These are phyloP conservation scores for Trichoderma simmonsii DNA, from an alignment of 2,329 filamentous ascomycete genomes.

Conservation along the genomic window DNA sequence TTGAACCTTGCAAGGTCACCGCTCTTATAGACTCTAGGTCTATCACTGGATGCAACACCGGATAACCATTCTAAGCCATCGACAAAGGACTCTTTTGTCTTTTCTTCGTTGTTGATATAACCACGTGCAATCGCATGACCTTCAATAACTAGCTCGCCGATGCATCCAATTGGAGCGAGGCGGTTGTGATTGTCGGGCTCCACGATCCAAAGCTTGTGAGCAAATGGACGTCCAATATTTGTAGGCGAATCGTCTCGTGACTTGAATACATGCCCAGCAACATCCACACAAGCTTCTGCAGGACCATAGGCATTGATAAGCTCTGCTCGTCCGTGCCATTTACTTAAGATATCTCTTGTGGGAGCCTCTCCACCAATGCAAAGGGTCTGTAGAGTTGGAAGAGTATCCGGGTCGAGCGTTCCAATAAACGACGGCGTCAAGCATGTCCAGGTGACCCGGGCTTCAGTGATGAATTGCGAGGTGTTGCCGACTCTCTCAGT, in stretches of 20 bases:
- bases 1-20: conserved; percentile 15
- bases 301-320: conserved; percentile 20
- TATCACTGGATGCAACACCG: not conserved
- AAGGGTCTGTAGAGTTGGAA: not conserved
- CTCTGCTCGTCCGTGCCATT: conserved; percentile 9
- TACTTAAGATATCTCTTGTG: not conserved
- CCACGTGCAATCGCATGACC: conserved; percentile 23
- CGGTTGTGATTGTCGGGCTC: conserved; percentile 17
- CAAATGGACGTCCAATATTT: conserved; percentile 16
- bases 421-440: conserved; percentile 21
- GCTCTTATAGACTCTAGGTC: not conserved
- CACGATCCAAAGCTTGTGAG: conserved; percentile 21
- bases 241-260: not conserved
- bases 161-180: conserved; percentile 20
- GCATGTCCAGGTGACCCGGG: not conserved
- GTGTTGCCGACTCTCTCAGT: conserved; percentile 18
- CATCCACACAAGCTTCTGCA: conserved; percentile 11
- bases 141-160: conserved; percentile 25
- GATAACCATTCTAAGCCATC: conserved; percentile 2
- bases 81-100: conserved; percentile 13
- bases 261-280: not conserved
- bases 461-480: not conserved
- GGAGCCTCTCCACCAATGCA: not conserved
- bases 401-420: not conserved
- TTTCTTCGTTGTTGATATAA: conserved; percentile 18